Evolutionary conservation across 805 yeast genomes (phyloP).

Genomic region (Torulaspora delbrueckii): DNA sequence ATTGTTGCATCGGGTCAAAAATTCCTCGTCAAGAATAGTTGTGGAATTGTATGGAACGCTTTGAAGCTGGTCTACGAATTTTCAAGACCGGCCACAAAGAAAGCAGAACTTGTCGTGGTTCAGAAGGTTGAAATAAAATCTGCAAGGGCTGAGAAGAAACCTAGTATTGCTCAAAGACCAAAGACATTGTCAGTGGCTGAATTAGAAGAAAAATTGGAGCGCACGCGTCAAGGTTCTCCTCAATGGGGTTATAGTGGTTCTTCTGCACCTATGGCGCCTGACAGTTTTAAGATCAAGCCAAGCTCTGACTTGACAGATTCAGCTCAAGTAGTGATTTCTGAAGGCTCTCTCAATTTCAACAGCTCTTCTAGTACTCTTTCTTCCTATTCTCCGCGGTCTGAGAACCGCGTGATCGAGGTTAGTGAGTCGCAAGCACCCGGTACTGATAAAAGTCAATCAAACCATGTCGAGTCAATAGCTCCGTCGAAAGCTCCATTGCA

Average conservation of each 20-base stretch:
- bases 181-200: conserved; percentile 12
- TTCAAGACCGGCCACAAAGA: not conserved
- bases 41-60: conserved; percentile 20
- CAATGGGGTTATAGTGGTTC: conserved; percentile 34
- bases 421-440: not conserved
- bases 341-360: not conserved
- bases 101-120: not conserved
- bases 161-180: not conserved
- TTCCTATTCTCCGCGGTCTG: conserved; percentile 7
- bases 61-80: conserved; percentile 5
- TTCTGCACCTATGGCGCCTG: conserved; percentile 32
- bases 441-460: not conserved
- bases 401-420: not conserved
- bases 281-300: conserved; percentile 26
- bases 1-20: conserved; percentile 18
- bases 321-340: not conserved
- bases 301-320: conserved; percentile 14
- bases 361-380: conserved; percentile 7
- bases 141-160: not conserved
- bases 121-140: not conserved
- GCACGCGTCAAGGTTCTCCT: not conserved
- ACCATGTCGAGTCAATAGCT: not conserved
- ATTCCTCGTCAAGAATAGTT: conserved; percentile 18
- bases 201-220: conserved; percentile 14
- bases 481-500: not conserved